Evolutionary conservation across 257 asterid genomes (phyloP).

Genomic region (Paulownia fortunei): DNA sequence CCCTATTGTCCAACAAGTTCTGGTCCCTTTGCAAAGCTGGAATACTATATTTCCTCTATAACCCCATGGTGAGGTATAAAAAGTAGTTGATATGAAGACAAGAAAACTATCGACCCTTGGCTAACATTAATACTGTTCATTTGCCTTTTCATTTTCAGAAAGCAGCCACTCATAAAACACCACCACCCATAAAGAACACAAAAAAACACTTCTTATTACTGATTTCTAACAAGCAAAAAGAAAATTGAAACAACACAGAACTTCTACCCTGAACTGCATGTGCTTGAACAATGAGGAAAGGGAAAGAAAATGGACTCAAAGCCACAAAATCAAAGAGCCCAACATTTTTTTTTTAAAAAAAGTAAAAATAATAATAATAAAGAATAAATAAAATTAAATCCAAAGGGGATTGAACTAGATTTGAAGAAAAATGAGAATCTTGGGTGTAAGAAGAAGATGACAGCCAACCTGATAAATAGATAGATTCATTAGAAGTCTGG

Average conservation of each 20-base stretch:
- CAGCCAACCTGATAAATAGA: neutral
- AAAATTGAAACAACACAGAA: neutral
- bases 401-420: neutral
- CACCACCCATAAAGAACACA: neutral
- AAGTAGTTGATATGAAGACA: slow-evolving; percentile 34
- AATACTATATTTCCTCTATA: neutral
- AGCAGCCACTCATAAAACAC: neutral
- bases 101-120: neutral
- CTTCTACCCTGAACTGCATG: slow-evolving; percentile 13
- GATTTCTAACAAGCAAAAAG: neutral
- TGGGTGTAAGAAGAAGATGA: slow-evolving; percentile 27
- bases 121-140: slow-evolving; percentile 23
- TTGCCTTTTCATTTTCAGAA: slow-evolving; percentile 38
- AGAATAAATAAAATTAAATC: neutral
- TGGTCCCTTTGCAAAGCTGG: slow-evolving; percentile 2
- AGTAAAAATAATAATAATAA: neutral
- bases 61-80: neutral
- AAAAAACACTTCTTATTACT: neutral
- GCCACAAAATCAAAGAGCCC: neutral
- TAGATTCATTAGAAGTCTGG: neutral
- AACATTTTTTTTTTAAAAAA: neutral
- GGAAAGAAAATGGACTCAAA: slow-evolving; percentile 13
- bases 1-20: neutral
- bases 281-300: neutral
- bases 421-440: slow-evolving; percentile 25